phyloP scores from a whole-genome alignment of 2,329 filamentous ascomycete genomes.

The Fulvia fulva region DNA sequence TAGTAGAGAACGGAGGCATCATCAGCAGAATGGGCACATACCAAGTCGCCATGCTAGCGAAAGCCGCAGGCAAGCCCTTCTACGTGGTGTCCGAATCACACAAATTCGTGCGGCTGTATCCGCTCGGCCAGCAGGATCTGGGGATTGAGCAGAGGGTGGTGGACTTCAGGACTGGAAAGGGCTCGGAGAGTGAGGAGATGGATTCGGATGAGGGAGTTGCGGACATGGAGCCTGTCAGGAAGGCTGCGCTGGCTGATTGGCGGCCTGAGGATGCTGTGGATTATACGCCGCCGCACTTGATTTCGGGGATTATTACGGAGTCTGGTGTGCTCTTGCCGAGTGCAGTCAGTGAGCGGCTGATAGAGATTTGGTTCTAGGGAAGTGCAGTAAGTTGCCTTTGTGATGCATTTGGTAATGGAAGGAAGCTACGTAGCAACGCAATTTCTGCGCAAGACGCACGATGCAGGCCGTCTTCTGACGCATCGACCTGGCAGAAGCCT shows the following conservation, averaged over 20 bases:
- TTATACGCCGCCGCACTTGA: slow-evolving; percentile 60
- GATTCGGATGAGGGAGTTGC: slow-evolving; percentile 26
- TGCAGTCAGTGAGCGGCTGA: slow-evolving; percentile 66
- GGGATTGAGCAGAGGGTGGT: slow-evolving; percentile 73
- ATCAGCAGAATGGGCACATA: slow-evolving; percentile 83
- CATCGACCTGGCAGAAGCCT: too few relatives aligned
- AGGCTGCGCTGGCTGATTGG: slow-evolving; percentile 18
- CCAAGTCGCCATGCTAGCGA: slow-evolving; percentile 79
- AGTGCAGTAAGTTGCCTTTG: neutral
- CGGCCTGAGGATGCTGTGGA: slow-evolving; percentile 56
- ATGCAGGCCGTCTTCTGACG: too few relatives aligned
- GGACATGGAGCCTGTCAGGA: slow-evolving; percentile 28
- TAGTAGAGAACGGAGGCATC: slow-evolving; percentile 90
- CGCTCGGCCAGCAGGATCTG: slow-evolving; percentile 74
- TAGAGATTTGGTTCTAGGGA: slow-evolving; percentile 54
- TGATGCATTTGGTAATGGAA: neutral
- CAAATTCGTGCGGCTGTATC: slow-evolving; percentile 89
- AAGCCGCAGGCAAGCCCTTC: slow-evolving; percentile 68
- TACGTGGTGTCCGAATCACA: slow-evolving; percentile 94
- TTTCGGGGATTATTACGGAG: slow-evolving; percentile 72
- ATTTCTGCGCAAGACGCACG: too few relatives aligned
- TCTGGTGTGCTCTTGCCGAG: slow-evolving; percentile 67
- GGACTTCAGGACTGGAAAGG: slow-evolving; percentile 72
- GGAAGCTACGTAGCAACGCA: neutral
- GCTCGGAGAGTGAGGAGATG: slow-evolving; percentile 57